These are phyloP conservation scores for Kazachstania kunashirensis DNA, from an alignment of 805 yeast genomes.

Conservation along the genomic window DNA sequence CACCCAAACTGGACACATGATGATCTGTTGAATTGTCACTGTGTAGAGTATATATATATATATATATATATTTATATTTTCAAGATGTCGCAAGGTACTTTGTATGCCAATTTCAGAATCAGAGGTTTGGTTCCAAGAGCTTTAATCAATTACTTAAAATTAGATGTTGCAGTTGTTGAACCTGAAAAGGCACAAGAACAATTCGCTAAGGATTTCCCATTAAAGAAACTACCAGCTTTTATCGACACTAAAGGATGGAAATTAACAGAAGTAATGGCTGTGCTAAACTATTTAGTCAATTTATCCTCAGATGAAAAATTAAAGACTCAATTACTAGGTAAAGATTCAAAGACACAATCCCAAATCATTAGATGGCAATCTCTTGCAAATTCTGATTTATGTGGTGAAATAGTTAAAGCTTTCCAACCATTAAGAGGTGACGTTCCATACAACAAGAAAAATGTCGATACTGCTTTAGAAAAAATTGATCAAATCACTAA, in stretches of 20 bases:
- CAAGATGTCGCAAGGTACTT: conserved; percentile 69
- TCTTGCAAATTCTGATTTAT: conserved; percentile 58
- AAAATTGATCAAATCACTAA: conserved; percentile 33
- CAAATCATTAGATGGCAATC: conserved; percentile 68
- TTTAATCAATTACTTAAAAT: conserved; percentile 46
- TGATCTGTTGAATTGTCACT: too few relatives aligned
- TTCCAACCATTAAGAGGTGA: conserved; percentile 56
- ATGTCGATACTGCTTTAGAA: conserved; percentile 38
- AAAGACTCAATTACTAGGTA: conserved; percentile 47
- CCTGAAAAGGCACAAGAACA: conserved; percentile 29
- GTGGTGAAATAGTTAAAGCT: conserved; percentile 38
- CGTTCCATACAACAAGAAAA: conserved; percentile 68
- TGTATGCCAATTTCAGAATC: conserved; percentile 39
- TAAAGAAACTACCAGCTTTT: conserved; percentile 57
- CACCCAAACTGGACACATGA: too few relatives aligned
- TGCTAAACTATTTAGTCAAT: conserved; percentile 40
- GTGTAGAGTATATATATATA: too few relatives aligned
- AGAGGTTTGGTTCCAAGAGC: conserved; percentile 38
- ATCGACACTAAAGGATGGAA: conserved; percentile 64
- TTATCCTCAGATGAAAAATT: conserved; percentile 30
- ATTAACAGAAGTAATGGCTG: conserved; percentile 60
- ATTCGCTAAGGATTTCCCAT: conserved; percentile 49
- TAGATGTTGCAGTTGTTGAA: conserved; percentile 45
- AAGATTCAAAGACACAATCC: conserved; percentile 22
- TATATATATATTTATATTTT: too few relatives aligned